Evolutionary conservation across 2,329 filamentous ascomycete genomes (phyloP).

Genomic region (Harringtonia aguacate): DNA sequence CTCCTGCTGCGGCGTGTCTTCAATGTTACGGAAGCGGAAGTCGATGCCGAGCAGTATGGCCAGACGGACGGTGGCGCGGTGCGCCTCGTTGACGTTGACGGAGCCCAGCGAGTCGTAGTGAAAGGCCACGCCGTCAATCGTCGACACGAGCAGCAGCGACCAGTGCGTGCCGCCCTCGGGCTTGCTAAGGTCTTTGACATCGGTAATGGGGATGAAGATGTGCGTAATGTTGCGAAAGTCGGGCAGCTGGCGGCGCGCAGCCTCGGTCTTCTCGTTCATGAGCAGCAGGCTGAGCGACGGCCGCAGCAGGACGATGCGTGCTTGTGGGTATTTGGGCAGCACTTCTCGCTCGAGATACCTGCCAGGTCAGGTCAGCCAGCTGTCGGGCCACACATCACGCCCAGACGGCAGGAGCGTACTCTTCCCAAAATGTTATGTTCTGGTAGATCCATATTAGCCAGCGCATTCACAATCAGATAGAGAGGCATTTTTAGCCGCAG

Average conservation of each 20-base stretch:
- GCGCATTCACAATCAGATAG: too few relatives aligned
- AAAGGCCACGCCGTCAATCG: slow-evolving; percentile 84
- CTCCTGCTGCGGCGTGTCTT: slow-evolving; percentile 81
- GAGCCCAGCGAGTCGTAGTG: slow-evolving; percentile 86
- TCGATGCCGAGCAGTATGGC: slow-evolving; percentile 53
- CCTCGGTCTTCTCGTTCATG: slow-evolving; percentile 47
- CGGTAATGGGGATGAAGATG: slow-evolving; percentile 92
- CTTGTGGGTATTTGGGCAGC: slow-evolving; percentile 66
- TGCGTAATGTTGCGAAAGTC: slow-evolving; percentile 75
- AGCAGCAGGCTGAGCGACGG: slow-evolving; percentile 92
- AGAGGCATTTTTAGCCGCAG: too few relatives aligned
- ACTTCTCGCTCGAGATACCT: slow-evolving; percentile 84
- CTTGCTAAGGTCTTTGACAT: slow-evolving; percentile 62
- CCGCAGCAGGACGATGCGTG: slow-evolving; percentile 80
- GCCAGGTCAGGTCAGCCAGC: too few relatives aligned
- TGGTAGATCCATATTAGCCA: too few relatives aligned
- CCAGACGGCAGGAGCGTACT: slow-evolving; percentile 48
- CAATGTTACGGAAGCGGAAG: slow-evolving; percentile 68
- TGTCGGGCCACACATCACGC: too few relatives aligned
- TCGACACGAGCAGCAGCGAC: slow-evolving; percentile 82
- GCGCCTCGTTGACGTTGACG: slow-evolving; percentile 66
- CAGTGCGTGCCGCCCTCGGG: slow-evolving; percentile 92
- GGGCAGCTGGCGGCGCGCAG: slow-evolving; percentile 40
- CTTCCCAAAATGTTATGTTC: slow-evolving; percentile 98
- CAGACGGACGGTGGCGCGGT: slow-evolving; percentile 58